Evolutionary conservation across 805 yeast genomes (phyloP).

Genomic region (Saturnispora besseyi): DNA sequence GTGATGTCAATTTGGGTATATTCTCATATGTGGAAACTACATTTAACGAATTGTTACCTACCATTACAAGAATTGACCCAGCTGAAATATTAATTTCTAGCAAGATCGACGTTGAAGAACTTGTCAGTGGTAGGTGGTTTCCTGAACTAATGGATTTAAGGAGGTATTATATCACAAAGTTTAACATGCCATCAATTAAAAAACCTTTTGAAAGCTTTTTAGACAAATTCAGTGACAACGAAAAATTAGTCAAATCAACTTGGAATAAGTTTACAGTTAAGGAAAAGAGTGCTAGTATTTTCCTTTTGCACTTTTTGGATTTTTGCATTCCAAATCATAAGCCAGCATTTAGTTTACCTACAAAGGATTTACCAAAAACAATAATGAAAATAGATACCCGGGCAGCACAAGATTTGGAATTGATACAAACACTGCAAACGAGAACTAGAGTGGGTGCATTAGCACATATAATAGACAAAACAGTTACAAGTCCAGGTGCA

Average conservation of each 20-base stretch:
- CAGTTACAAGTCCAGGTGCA: conserved; percentile 76
- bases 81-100: conserved; percentile 62
- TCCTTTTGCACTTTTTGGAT: conserved; percentile 56
- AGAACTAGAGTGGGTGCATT: conserved; percentile 59
- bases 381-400: conserved; percentile 73
- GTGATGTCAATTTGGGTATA: conserved; percentile 79
- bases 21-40: conserved; percentile 60
- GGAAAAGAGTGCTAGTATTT: conserved; percentile 54
- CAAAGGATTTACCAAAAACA: conserved; percentile 40
- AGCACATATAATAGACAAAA: conserved; percentile 57
- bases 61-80: conserved; percentile 71
- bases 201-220: conserved; percentile 31
- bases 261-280: conserved; percentile 31
- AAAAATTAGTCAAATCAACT: conserved; percentile 17
- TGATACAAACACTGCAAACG: conserved; percentile 50
- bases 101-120: conserved; percentile 30
- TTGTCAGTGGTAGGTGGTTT: conserved; percentile 44
- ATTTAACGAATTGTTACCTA: conserved; percentile 53
- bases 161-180: conserved; percentile 52
- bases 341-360: conserved; percentile 60
- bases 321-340: conserved; percentile 64
- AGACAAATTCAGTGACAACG: conserved; percentile 33
- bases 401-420: conserved; percentile 68
- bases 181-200: conserved; percentile 33
- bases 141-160: conserved; percentile 50